Percentiles rank a stretch among this genome's conserved stretches.
Evolutionary conservation across 805 yeast genomes (phyloP).

Genomic region (Candida schatavii): DNA sequence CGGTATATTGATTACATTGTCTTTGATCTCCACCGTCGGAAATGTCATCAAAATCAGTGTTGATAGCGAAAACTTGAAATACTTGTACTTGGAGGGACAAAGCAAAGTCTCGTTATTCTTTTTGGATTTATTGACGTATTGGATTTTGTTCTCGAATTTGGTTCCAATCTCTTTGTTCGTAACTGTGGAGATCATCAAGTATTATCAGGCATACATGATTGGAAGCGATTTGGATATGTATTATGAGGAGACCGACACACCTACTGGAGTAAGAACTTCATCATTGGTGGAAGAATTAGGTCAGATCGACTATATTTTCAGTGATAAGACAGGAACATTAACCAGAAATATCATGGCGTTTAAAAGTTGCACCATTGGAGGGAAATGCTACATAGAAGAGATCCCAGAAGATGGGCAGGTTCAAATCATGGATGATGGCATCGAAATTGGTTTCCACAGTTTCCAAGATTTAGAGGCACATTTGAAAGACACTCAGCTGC

Average conservation of each 20-base stretch:
- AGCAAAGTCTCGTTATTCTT: conserved; percentile 72
- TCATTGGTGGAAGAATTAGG: conserved; percentile 96
- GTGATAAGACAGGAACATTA: conserved; percentile 96
- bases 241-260: conserved; percentile 82
- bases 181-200: conserved; percentile 93
- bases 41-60: conserved; percentile 71
- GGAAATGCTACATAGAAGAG: conserved; percentile 79
- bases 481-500: conserved; percentile 43
- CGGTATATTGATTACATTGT: conserved; percentile 67
- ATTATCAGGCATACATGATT: conserved; percentile 91
- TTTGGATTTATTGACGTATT: conserved; percentile 83
- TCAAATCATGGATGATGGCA: conserved; percentile 61
- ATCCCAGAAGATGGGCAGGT: conserved; percentile 90
- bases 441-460: conserved; percentile 74
- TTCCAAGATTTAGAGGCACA: conserved; percentile 60
- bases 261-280: conserved; percentile 92
- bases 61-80: conserved; percentile 52
- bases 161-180: conserved; percentile 98
- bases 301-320: conserved; percentile 91
- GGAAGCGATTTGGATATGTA: conserved; percentile 94
- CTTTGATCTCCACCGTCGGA: conserved; percentile 83
- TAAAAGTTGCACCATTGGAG: conserved; percentile 90
- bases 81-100: conserved; percentile 66
- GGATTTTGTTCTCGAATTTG: conserved; percentile 94
- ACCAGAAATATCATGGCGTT: conserved; percentile 97